Base-by-base conservation (phyloP, 495 filamentous ascomycete species). In the Penicillium pancosmium region DNA sequence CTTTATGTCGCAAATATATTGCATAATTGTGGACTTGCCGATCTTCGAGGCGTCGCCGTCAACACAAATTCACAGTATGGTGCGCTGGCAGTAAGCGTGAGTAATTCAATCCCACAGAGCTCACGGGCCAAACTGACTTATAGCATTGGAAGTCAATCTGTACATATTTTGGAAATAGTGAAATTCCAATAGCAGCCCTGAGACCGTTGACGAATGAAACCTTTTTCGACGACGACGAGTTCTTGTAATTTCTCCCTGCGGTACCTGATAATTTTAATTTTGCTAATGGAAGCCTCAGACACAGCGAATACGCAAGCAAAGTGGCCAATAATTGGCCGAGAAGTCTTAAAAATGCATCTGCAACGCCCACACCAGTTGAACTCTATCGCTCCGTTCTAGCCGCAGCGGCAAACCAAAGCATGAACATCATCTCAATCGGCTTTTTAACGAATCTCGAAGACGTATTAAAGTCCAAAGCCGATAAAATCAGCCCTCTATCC, bases 301-400 rank as follows among this genome's bases (percentile, higher is more conserved):
- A 11, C 18, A 23, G 51, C 13, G 51, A 54, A 54, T 54, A 54
- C 36, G 33, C 51, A 27, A 54, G 51, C 51, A 54, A 54, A 40
- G 16, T 54, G 1, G 51, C 51, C 9, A 34, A 36, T 5, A 36
- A 36, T n/a, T 54, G 51, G 51, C 51, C 51, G 8, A 54, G 51
- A 41, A 23, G 2, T 8, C 51, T 54, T 54, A 19, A 41, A 38
- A n/a, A 41, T 54, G 13, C 27, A 21, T n/a, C 51, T 1, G 43
- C 51, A 15, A 54, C 49, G 27, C 48, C 49, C 43, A 21, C 40
- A 48, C 40, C 43, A 56, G 34, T 50, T 18, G 31, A 50, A 21
- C 36, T 50, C 18, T 56, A 46, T 34, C 54, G 19, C 48, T 44
- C 15, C 33, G 25, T 49, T 34, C 33, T 54, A 13, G 36, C 11